Evolutionary conservation across 1,284 basidiomycete species (phyloP), one percentile per base, ranked within the genome.

Genomic region (Austroboletus niveus): DNA sequence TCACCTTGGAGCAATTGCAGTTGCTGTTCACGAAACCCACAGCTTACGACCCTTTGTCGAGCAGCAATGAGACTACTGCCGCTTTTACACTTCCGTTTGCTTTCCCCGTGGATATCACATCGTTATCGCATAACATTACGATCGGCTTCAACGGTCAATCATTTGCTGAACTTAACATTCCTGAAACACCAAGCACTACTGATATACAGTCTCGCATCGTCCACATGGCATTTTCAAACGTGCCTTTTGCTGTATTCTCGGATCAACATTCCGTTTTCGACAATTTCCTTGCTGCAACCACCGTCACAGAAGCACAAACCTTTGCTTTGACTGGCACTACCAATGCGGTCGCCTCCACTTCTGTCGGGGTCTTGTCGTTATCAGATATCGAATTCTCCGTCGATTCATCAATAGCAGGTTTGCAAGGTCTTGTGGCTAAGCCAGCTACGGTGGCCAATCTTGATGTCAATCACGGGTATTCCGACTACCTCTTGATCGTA

Each of bases 381-480:
- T 72, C 68, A 31, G 77, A 75, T 55, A 88, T 91, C 56, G 72
- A 71, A 10, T 91, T 91, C 64, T 75, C 77, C 5, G 84, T 90
- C 9, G 67, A 79, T 50, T 83, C 85, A 2, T 72, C 74, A 6
- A 79, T 91, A 44, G 74, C 75, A 6, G 88, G 89, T 49, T 66
- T 91, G 53, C 84, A 89, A 67, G 86, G 86, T 42, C 72, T 91
- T 53, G 75, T 79, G 56, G 73, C 83, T 24, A 77, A 75, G 52
- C 87, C 85, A 8, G 79, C 80, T 7, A 72, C 74, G 5, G 78
- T 90, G 9, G 73, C 74, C 38, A 74, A 80, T 58, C 68, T 91
- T 52, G 87, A 91, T 59, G 87, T 91, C 30, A 81, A 76, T 49
- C 85, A 81, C 51, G 88, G 89, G 8, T 89, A 79, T 72, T 57